Base-by-base conservation (phyloP, 2,329 filamentous ascomycete genomes). In the Aspergillus felis region DNA sequence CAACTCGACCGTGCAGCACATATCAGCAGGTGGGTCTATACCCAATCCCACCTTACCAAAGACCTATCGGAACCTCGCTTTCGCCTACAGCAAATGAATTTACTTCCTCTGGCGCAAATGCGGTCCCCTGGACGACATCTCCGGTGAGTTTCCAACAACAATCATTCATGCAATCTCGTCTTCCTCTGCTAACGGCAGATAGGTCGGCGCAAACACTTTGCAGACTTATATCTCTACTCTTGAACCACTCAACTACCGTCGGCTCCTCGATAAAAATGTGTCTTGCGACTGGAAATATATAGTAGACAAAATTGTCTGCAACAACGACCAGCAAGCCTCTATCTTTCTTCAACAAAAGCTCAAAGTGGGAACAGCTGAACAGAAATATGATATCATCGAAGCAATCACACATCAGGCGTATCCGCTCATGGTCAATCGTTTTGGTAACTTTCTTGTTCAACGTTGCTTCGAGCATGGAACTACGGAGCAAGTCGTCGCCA, bases 271-370 rank as follows among this genome's bases (percentile, higher is more conserved):
- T 71, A 92, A 92, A 70, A 96, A 93, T 71, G 91, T 96, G 75
- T 96, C 90, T 69, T 97, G 93, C 78, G 95, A 99, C 79, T 99
- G 93, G 94, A 96, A 94, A 78, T 97, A 96, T 73, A 97, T 99
- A 66, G 94, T 99, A 55, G 93, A 99, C 79, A 97, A 97, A 81
- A 99, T 99, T 71, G 92, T 99, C 64, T 95, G 91, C 84, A 97
- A 92, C 79, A 97, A 99, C 74, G 94, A 99, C 71, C 94, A 99
- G 76, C 94, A 99, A 76, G 94, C 95, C 9, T 99, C 94, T 2
- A 97, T 99, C 68, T 99, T 99, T 77, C 81, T 99, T 48, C 94
- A 99, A 74, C 94, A 99, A 78, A 99, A 99, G 79, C 89, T 99
- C 66, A 99, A 99, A 79, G 90, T 97, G 61, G 92, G 92, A 58